Conservation (phyloP, 2,329 filamentous ascomycete species). For the Diatrype stigma region DNA sequence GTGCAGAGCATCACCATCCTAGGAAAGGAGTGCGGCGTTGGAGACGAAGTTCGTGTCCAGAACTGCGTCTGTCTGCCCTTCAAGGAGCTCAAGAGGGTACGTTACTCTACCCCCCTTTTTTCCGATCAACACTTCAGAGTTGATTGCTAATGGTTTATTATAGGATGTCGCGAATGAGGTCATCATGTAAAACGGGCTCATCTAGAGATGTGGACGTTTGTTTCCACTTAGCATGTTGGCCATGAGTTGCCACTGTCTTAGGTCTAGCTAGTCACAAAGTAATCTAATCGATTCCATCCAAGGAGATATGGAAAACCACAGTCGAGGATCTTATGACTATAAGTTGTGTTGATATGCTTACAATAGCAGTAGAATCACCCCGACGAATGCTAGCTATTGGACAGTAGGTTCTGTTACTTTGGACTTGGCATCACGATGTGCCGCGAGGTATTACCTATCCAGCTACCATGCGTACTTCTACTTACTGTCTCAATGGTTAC, state of each 20-base stretch:
- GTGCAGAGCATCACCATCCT: slow-evolving; percentile 97
- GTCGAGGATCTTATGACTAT: too few relatives aligned
- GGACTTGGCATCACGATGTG: too few relatives aligned
- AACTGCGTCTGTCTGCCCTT: slow-evolving; percentile 97
- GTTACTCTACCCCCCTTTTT: slow-evolving; percentile 29
- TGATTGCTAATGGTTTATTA: background rate
- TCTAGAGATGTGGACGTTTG: background rate
- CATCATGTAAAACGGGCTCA: slow-evolving; percentile 68
- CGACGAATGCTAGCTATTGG: too few relatives aligned
- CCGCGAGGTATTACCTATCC: too few relatives aligned
- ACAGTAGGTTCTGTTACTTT: too few relatives aligned
- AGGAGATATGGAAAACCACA: background rate
- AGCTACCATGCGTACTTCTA: too few relatives aligned
- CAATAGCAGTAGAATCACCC: too few relatives aligned
- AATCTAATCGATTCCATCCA: background rate
- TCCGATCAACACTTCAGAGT: background rate
- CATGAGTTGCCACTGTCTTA: background rate
- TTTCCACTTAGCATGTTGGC: background rate
- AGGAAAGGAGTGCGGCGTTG: slow-evolving; percentile 91
- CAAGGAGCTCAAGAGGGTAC: slow-evolving; percentile 94
- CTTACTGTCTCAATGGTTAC: too few relatives aligned
- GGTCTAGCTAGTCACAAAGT: background rate
- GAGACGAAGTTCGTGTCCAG: slow-evolving; percentile 91
- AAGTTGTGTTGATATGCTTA: too few relatives aligned
- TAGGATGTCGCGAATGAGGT: slow-evolving; percentile 82